Evolutionary conservation across 345 rosid species (phyloP).

Genomic region (Excoecaria agallocha): DNA sequence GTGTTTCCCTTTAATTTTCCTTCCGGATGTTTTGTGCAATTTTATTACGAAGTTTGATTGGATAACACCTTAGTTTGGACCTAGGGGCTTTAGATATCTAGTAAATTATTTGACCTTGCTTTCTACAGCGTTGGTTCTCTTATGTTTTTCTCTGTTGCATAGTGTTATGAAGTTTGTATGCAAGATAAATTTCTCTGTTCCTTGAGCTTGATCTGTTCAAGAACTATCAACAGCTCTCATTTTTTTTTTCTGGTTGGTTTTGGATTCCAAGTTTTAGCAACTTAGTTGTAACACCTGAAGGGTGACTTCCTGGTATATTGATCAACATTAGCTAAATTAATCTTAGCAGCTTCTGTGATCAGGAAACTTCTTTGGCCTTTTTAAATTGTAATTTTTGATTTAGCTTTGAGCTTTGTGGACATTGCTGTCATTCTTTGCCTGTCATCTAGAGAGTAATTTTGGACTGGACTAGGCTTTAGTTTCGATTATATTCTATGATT

Average conservation of each 20-base stretch:
- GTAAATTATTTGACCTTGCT: background rate
- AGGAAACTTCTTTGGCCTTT: background rate
- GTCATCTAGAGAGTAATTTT: background rate
- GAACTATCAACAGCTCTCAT: background rate
- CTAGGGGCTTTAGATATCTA: background rate
- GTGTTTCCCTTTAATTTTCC: constrained; percentile 1
- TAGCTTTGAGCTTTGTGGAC: background rate
- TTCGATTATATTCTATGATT: background rate
- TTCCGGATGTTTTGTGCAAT: background rate
- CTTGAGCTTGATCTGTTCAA: background rate
- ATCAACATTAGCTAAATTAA: background rate
- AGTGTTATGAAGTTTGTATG: background rate
- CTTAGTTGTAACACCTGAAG: background rate
- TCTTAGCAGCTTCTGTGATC: background rate
- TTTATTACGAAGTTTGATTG: background rate
- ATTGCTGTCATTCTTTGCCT: background rate
- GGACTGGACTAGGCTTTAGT: background rate
- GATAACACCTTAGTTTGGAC: background rate
- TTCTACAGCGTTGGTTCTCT: background rate
- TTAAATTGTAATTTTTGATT: background rate
- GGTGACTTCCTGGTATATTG: background rate
- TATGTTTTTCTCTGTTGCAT: background rate
- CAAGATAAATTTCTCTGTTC: no score
- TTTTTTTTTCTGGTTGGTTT: background rate
- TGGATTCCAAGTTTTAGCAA: background rate